Evolutionary conservation across 306 rosid species (phyloP).

Genomic region (Cucurbita argyrosperma): DNA sequence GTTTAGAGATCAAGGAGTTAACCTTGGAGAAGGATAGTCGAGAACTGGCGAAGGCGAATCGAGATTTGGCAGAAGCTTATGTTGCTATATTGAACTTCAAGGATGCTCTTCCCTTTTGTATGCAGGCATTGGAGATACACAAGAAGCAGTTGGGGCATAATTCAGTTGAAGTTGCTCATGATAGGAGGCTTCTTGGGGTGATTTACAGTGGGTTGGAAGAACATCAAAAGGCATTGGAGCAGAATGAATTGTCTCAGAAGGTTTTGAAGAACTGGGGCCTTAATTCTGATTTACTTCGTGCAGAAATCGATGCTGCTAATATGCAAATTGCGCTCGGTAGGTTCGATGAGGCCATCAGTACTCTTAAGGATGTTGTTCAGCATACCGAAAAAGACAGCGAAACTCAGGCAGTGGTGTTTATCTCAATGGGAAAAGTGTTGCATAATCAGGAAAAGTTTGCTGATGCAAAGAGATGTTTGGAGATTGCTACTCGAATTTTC

Average conservation of each 20-base stretch:
- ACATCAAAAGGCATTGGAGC: constrained; percentile 80
- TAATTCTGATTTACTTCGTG: constrained; percentile 50
- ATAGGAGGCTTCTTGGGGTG: constrained; percentile 68
- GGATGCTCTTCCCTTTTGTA: constrained; percentile 54
- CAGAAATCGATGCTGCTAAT: constrained; percentile 80
- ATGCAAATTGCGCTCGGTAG: constrained; percentile 78
- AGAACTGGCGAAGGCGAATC: constrained; percentile 57
- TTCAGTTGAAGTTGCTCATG: constrained; percentile 77
- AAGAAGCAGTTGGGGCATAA: constrained; percentile 43
- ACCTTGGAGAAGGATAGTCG: constrained; percentile 56
- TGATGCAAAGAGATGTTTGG: constrained; percentile 58
- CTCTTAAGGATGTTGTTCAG: constrained; percentile 48
- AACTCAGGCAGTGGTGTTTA: constrained; percentile 58
- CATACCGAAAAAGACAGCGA: constrained; percentile 59
- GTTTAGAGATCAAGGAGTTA: constrained; percentile 70
- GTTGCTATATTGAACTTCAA: constrained; percentile 62
- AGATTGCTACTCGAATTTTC: constrained; percentile 64
- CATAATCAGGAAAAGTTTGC: constrained; percentile 56
- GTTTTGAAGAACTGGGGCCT: constrained; percentile 81
- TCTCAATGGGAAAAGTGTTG: constrained; percentile 81
- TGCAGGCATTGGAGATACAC: constrained; percentile 78
- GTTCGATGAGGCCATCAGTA: constrained; percentile 60
- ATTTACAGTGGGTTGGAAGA: constrained; percentile 76
- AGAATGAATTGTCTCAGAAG: constrained; percentile 56
- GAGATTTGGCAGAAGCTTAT: constrained; percentile 70